These are phyloP conservation scores for Dactylonectria estremocensis DNA, from an alignment of 2,329 filamentous ascomycete species.

Conservation along the genomic window DNA sequence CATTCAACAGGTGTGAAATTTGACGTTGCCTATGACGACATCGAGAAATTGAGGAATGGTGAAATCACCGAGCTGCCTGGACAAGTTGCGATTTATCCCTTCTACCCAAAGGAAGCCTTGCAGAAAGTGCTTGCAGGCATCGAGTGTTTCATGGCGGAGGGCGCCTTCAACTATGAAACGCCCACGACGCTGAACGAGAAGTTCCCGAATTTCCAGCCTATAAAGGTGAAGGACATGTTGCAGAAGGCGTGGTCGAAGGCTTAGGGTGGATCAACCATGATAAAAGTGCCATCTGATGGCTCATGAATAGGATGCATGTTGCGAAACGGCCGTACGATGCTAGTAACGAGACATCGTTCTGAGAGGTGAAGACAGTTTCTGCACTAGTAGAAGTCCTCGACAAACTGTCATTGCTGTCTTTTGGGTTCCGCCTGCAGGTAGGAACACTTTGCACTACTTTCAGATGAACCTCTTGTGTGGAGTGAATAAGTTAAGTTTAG, in stretches of 20 bases:
- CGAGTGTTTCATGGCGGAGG: conserved; percentile 7
- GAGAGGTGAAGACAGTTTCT: no score
- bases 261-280: no score
- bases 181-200: neutral
- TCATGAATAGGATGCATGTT: no score
- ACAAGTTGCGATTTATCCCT: conserved; percentile 10
- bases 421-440: no score
- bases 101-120: conserved; percentile 21
- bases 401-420: no score
- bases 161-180: conserved; percentile 4
- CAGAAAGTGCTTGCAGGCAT: conserved; percentile 9
- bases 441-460: no score
- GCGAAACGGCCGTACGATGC: no score
- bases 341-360: no score
- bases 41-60: conserved; percentile 11
- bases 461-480: no score
- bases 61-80: conserved; percentile 21
- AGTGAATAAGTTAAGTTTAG: no score
- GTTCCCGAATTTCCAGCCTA: conserved; percentile 22
- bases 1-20: conserved; percentile 2
- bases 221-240: conserved; percentile 12
- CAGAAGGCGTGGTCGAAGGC: conserved; percentile 3
- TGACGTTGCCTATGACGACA: conserved; percentile 10
- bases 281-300: no score
- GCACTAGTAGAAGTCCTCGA: no score